Evolutionary conservation across 306 rosid species (phyloP), one percentile per base, ranked within the genome.

Genomic region (Argentina anserina): DNA sequence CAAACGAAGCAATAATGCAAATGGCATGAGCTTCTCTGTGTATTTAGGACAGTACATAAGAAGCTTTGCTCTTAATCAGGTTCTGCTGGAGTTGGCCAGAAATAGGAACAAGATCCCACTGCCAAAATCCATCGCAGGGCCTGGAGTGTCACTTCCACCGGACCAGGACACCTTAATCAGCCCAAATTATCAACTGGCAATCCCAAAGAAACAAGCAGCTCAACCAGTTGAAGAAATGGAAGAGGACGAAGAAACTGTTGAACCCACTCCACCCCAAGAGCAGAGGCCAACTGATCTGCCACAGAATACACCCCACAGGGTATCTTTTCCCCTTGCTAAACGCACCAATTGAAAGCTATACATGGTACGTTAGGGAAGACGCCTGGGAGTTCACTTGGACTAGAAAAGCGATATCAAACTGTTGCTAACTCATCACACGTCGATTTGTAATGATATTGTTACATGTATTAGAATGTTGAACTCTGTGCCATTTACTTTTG

Each of bases 71-170:
- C 13, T 33, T 65, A 37, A 64, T 47, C 84, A 93, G 97, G 94
- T 86, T 39, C 85, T 93, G 28, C 78, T 91, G 43, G 96, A 93
- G 84, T 81, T 93, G 79, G 94, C 97, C 7, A 84, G 90, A 47
- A 93, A 81, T 79, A 80, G 96, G 53, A 93, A 90, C 81, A 90
- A 87, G 79, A 89, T 87, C 55, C 96, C 96, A 9, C 72, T 93
- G 47, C 96, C 92, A 3, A 90, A 81, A 86, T 66, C 86, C 52
- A 76, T 86, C 67, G 77, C 89, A 0, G 93, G 96, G 71, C 90
- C 92, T 21, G 95, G 89, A 45, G 58, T 92, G 41, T 76, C 92
- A 2, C 89, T 92, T 69, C 98, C 96, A 26, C 91, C 89, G 0
- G 95, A 92, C 46, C 90, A 85, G 72, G 97, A 92, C 83, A 88